Base-by-base conservation (phyloP, 495 filamentous ascomycete species). In the Xylaria flabelliformis region DNA sequence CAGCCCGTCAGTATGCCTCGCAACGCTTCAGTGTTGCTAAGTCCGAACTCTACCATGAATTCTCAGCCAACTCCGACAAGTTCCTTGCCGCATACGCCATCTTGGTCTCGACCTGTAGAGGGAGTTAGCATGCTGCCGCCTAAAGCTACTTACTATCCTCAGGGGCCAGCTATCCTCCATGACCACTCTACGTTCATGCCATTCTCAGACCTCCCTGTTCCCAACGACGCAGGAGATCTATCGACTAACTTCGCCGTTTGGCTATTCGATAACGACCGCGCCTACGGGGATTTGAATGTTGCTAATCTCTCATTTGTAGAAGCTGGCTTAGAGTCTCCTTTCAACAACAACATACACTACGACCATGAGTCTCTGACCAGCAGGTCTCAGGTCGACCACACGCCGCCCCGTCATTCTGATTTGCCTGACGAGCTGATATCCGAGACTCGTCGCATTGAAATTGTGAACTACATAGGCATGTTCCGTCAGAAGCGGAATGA, bases 401-500 rank as follows among this genome's bases (percentile, higher is more conserved):
- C 95, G 80, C 82, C 91, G 89, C 75, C 85, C 89, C 72, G 94
- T 0, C 79, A 95, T 70, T 88, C 90, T 6, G 90, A 89, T 19
- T 86, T 90, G 3, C 88, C 90, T 26, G 92, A 94, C 73, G 91
- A 93, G 42, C 84, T 93, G 48, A 84, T 99, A 58, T 95, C 93
- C 3, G 94, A 97, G 74, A 89, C 93, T 73, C 95, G 95, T 72
- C 89, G 93, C 19, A 89, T 91, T 75, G 90, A 94, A 53, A 77
- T 99, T 15, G 80, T 97, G 13, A 89, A 91, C 53, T 87, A 93
- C 56, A 93, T 98, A 78, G 87, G 90, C 17, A 88, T 91, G 75
- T 93, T 92, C 77, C 91, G 94, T 74, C 89, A 88, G 6, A 91
- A 92, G 69, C 90, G 93, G 75, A 90, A 91, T 19, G 90, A 89